These are phyloP conservation scores for Pythium brachiatum DNA, from an alignment of 352 stramenopile species.

Conservation along the genomic window DNA sequence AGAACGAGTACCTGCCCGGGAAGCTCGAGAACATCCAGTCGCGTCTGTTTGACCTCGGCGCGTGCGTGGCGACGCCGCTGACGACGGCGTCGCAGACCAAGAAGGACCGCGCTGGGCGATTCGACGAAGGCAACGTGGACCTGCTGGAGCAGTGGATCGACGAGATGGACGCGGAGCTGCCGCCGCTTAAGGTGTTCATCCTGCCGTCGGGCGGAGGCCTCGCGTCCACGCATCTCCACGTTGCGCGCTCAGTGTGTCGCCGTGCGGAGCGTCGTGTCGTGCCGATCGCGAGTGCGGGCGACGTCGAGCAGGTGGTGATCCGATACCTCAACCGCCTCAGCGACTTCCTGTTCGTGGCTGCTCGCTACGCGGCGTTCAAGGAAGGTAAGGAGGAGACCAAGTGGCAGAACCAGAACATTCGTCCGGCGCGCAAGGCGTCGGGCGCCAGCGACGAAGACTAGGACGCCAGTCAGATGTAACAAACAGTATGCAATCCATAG, in stretches of 20 bases:
- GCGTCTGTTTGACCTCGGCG: slow-evolving; percentile 88
- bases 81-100: slow-evolving; percentile 59
- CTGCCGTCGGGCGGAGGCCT: slow-evolving; percentile 74
- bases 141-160: slow-evolving; percentile 86
- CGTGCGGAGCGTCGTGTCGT: slow-evolving; percentile 85
- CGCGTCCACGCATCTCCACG: slow-evolving; percentile 82
- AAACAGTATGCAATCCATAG: background rate
- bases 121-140: slow-evolving; percentile 63
- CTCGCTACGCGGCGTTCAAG: slow-evolving; percentile 54
- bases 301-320: slow-evolving; percentile 75
- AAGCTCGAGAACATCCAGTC: slow-evolving; percentile 88
- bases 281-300: slow-evolving; percentile 57
- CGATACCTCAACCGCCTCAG: slow-evolving; percentile 84
- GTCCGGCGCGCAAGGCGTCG: slow-evolving; percentile 23
- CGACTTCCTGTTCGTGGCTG: slow-evolving; percentile 88
- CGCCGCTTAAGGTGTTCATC: slow-evolving; percentile 87
- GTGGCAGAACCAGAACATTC: slow-evolving; percentile 77
- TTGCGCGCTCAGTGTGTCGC: slow-evolving; percentile 82
- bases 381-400: slow-evolving; percentile 76
- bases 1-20: slow-evolving; percentile 47
- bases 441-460: slow-evolving; percentile 9
- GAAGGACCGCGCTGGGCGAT: slow-evolving; percentile 56
- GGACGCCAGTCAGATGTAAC: background rate
- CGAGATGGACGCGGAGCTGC: slow-evolving; percentile 80
- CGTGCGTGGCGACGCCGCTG: slow-evolving; percentile 83